A percentile compares a stretch with the other conserved stretches of the same genome.
phyloP scores from a whole-genome alignment of 805 yeast genomes.

The Cephaloascus albidus region DNA sequence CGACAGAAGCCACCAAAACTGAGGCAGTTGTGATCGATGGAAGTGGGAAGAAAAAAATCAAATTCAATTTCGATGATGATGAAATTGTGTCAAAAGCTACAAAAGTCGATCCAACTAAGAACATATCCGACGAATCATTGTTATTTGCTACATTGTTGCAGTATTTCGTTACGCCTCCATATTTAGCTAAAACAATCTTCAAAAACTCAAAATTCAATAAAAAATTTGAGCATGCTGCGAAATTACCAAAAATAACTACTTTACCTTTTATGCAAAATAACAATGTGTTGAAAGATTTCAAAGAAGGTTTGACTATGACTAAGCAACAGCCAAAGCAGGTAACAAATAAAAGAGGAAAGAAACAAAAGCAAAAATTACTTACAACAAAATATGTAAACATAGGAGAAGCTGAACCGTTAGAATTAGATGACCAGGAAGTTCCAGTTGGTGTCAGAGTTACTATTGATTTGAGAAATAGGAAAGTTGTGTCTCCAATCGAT shows the following conservation, averaged over 20 bases:
- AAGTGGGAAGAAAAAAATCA: slow-evolving; percentile 18
- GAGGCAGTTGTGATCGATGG: slow-evolving; percentile 14
- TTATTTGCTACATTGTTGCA: slow-evolving; percentile 65
- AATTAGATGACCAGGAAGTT: slow-evolving; percentile 48
- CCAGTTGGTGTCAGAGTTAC: slow-evolving; percentile 79
- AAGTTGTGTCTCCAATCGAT: slow-evolving; percentile 59
- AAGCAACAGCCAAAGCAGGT: slow-evolving; percentile 23
- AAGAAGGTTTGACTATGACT: slow-evolving; percentile 56
- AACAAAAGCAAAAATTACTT: slow-evolving; percentile 38
- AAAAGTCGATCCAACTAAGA: slow-evolving; percentile 1
- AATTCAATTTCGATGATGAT: slow-evolving; percentile 9
- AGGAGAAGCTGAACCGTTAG: slow-evolving; percentile 53
- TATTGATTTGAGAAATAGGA: slow-evolving; percentile 52
- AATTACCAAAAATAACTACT: slow-evolving; percentile 61
- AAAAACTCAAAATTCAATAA: slow-evolving; percentile 24
- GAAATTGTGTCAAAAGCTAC: neutral
- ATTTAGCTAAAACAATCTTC: slow-evolving; percentile 60
- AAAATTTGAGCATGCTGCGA: slow-evolving; percentile 54
- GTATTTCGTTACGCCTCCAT: slow-evolving; percentile 79
- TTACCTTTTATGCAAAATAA: slow-evolving; percentile 64
- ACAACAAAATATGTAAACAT: slow-evolving; percentile 70
- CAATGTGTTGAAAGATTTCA: slow-evolving; percentile 23
- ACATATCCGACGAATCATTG: slow-evolving; percentile 28
- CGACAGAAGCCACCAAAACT: slow-evolving; percentile 15
- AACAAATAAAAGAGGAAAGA: slow-evolving; percentile 27